Evolutionary conservation across 352 stramenopile genomes (phyloP), one percentile per base, ranked within the genome.

Genomic region (Phytophthora megakarya): DNA sequence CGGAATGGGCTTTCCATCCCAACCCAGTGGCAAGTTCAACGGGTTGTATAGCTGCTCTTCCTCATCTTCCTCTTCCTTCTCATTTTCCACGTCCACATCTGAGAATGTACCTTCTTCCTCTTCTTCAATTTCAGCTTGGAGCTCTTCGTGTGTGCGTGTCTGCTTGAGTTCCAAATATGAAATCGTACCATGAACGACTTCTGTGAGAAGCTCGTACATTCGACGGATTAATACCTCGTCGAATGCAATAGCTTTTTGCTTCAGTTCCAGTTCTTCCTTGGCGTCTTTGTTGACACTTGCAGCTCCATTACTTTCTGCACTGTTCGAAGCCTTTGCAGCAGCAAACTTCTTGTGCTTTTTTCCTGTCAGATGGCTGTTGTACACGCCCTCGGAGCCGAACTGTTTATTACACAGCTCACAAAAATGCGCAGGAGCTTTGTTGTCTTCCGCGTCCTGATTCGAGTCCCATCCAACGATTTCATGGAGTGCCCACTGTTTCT

Each of bases 1-100:
- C 5, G 98, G 97, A 67, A 99, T 99, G 15, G 98, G 98, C 65
- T 99, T 99, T 42, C 98, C 98, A 76, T 99, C 97, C 96, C 95
- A 99, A 50, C 97, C 98, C 25, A 99, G 84, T 19, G 97, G 97
- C 23, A 99, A 80, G 72, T 99, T 99, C 53, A 99, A 93, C 25
- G 97, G 97, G 74, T 99, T 99, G 84, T 99, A 99, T 57, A 99
- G 98, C 23, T 97, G 94, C 52, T 96, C 91, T 68, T 99, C 96
- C 30, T 99, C 95, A 25, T 94, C 90, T 1, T 72, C 73, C 22
- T 93, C 90, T 10, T 68, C 74, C 15, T 78, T 69, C 25, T 80
- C 65, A 38, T 86, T 85, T 43, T 96, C 88, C 8, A 91, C 61
- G 51, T 93, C 85, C 30, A 92, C 81, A 67, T 94, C 86, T 0